Conservation (phyloP, 1,284 basidiomycete species). For the Sanguinoderma infundibulare region DNA sequence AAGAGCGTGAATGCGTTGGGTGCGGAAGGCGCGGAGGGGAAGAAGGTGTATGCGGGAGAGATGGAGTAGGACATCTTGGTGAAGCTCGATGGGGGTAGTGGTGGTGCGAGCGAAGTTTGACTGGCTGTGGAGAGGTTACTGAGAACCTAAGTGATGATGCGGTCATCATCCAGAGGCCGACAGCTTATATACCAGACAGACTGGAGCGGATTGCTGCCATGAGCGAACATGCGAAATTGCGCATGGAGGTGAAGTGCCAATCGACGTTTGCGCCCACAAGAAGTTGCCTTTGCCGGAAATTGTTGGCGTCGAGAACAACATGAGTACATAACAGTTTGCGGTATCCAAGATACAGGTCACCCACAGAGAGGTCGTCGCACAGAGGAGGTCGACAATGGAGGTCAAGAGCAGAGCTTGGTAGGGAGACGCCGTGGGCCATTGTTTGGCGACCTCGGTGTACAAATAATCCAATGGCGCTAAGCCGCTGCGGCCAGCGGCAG, state of each 20-base stretch:
- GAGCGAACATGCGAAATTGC: neutral
- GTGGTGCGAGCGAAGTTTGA: conserved; percentile 2
- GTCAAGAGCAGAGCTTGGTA: too few relatives aligned
- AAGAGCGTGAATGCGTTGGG: conserved; percentile 34
- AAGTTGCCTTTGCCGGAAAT: neutral
- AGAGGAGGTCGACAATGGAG: neutral
- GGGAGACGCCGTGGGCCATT: neutral
- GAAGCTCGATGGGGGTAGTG: neutral
- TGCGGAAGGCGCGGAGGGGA: conserved; percentile 20
- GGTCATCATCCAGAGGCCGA: neutral
- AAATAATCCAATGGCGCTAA: neutral
- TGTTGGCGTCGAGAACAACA: neutral
- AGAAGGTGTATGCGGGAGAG: conserved; percentile 22
- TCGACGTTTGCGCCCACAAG: neutral
- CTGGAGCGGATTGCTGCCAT: neutral
- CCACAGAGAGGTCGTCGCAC: neutral
- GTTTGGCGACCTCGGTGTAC: neutral
- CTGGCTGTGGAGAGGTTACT: neutral
- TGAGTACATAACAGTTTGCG: neutral
- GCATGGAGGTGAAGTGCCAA: conserved; percentile 2
- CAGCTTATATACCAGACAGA: neutral
- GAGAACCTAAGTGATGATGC: conserved; percentile 12
- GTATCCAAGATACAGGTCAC: neutral
- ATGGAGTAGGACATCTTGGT: conserved; percentile 26
- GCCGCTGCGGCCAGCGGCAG: too few relatives aligned